These are phyloP conservation scores for Ambrosiella xylebori DNA, from an alignment of 2,329 filamentous ascomycete species.

Conservation along the genomic window DNA sequence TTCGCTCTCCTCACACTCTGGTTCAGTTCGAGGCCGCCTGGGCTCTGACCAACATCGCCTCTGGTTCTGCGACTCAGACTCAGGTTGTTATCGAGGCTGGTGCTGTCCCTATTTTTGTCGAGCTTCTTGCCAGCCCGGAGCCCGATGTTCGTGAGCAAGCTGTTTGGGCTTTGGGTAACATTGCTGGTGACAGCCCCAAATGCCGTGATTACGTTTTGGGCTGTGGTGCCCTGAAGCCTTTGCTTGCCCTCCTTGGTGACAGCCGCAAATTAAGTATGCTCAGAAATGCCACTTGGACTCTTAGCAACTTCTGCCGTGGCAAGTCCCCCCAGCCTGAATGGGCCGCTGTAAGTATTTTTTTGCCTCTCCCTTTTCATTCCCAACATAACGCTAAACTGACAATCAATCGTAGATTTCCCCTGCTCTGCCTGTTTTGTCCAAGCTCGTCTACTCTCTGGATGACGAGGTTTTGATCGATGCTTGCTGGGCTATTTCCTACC, in stretches of 20 bases:
- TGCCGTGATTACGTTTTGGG: conserved; percentile 94
- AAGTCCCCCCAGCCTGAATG: conserved; percentile 98
- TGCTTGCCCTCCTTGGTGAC: conserved; percentile 79
- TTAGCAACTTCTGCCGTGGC: conserved; percentile 99
- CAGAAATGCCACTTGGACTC: conserved; percentile 93
- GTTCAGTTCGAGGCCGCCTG: conserved; percentile 98
- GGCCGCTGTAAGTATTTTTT: conserved; percentile 53
- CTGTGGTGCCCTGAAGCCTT: conserved; percentile 76
- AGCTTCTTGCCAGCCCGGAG: conserved; percentile 86
- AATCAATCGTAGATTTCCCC: conserved; percentile 56
- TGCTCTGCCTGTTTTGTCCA: conserved; percentile 83
- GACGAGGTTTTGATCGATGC: conserved; percentile 97
- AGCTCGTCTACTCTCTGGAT: conserved; percentile 95
- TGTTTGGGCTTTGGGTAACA: conserved; percentile 96
- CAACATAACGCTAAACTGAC: conserved; percentile 14
- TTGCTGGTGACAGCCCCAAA: conserved; percentile 92
- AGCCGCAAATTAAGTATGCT: conserved; percentile 99
- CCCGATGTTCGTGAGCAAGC: conserved; percentile 96
- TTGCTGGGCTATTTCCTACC: conserved; percentile 98
- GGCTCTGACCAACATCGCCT: conserved; percentile 98
- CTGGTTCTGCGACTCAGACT: conserved; percentile 89
- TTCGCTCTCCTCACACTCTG: conserved; percentile 90
- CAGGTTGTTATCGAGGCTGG: conserved; percentile 98
- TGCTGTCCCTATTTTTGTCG: conserved; percentile 95
- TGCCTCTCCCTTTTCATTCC: background rate